A percentile compares a stretch with the other conserved stretches of the same genome.
These are phyloP conservation scores for Tricharina praecox DNA, from an alignment of 495 filamentous ascomycete genomes.

Conservation along the genomic window DNA sequence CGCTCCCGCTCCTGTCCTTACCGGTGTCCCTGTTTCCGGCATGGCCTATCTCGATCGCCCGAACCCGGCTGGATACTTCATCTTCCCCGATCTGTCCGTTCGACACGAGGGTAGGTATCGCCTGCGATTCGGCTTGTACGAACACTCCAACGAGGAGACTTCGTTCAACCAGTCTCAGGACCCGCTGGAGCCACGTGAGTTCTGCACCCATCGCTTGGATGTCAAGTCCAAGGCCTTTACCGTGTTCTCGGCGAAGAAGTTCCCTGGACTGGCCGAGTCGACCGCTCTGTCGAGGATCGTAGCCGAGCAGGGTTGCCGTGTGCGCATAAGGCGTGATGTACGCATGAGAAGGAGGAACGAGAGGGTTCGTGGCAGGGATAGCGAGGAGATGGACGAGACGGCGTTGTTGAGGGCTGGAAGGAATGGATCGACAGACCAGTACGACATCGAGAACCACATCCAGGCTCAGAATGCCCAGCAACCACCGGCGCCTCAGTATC, in stretches of 20 bases:
- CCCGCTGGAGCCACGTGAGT: conserved; percentile 24
- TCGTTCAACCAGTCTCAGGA: conserved; percentile 30
- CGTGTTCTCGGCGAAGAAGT: conserved; percentile 97
- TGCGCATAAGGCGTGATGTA: conserved; percentile 90
- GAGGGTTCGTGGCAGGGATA: conserved; percentile 18
- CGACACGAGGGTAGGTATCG: conserved; percentile 87
- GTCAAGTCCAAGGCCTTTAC: conserved; percentile 75
- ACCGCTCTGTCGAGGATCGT: conserved; percentile 77
- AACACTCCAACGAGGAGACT: conserved; percentile 63
- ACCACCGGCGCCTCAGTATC: conserved; percentile 15
- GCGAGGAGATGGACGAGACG: conserved; percentile 26
- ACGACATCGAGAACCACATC: conserved; percentile 18
- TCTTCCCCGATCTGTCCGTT: conserved; percentile 94
- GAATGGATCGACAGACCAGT: conserved; percentile 19
- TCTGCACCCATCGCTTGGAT: conserved; percentile 51
- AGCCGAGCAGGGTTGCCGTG: conserved; percentile 92
- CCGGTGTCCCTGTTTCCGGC: conserved; percentile 87
- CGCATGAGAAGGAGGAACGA: conserved; percentile 60
- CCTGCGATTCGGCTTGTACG: conserved; percentile 79
- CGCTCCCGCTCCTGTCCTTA: conserved; percentile 64
- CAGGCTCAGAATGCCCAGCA: conserved; percentile 9
- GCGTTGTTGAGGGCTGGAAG: conserved; percentile 21
- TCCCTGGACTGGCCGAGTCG: conserved; percentile 84
- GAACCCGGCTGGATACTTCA: conserved; percentile 81
- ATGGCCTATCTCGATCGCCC: conserved; percentile 95